These are phyloP conservation scores for Diospyros kaki DNA, from an alignment of 148 eudicot species.

Conservation along the genomic window DNA sequence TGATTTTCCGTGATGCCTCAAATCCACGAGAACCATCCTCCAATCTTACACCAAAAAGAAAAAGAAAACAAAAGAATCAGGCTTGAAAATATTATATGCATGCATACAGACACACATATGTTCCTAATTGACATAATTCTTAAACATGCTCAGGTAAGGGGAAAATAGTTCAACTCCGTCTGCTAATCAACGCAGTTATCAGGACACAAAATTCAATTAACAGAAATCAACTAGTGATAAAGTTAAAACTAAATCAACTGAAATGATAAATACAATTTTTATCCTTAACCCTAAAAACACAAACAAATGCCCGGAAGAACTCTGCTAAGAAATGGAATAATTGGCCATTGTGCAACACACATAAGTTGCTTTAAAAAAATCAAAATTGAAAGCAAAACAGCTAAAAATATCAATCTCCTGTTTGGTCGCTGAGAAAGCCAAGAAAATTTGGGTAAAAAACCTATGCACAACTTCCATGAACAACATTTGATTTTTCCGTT, in stretches of 20 bases:
- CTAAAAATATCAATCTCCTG: neutral
- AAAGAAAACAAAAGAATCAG: neutral
- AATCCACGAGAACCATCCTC: conserved; percentile 82
- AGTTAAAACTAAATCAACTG: neutral
- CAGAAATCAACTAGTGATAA: neutral
- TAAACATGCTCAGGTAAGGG: too few species aligned
- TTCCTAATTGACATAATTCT: too few species aligned
- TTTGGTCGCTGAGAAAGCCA: neutral
- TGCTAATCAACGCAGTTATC: too few species aligned
- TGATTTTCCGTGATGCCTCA: conserved; percentile 89
- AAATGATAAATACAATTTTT: neutral
- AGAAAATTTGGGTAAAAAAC: neutral
- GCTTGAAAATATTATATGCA: neutral
- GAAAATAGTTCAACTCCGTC: too few species aligned
- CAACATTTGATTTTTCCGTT: neutral
- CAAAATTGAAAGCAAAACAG: neutral
- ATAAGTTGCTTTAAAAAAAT: neutral
- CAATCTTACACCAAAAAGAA: conserved; percentile 47
- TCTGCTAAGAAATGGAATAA: neutral
- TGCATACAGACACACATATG: too few species aligned
- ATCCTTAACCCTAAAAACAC: neutral
- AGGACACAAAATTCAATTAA: neutral
- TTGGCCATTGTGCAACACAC: neutral
- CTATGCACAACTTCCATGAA: neutral
- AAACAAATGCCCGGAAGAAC: neutral